Percentiles rank a stretch among this genome's conserved stretches.
These are phyloP conservation scores for Nakazawaea siamensis DNA, from an alignment of 805 yeast species.

Conservation along the genomic window DNA sequence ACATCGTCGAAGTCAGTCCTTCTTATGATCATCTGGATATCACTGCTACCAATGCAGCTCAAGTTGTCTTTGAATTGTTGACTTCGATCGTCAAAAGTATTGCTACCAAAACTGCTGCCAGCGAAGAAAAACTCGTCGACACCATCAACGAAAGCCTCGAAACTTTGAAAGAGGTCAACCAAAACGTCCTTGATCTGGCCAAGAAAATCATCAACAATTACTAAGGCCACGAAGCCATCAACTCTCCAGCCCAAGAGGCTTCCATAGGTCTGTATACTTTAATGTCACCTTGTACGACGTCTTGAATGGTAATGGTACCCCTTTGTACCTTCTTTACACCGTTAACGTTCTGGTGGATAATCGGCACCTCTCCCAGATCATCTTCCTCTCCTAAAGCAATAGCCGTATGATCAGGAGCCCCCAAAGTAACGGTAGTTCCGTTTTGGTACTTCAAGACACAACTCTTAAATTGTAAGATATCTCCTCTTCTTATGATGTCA, in stretches of 20 bases:
- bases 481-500: slow-evolving; percentile 46
- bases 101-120: too few species aligned
- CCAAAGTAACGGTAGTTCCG: slow-evolving; percentile 27
- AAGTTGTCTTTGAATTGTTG: slow-evolving; percentile 59
- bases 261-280: slow-evolving; percentile 40
- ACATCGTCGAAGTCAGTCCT: slow-evolving; percentile 55
- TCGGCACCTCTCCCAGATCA: slow-evolving; percentile 22
- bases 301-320: slow-evolving; percentile 29
- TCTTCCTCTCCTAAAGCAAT: slow-evolving; percentile 26
- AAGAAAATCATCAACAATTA: slow-evolving; percentile 1
- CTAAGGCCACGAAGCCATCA: slow-evolving; percentile 7
- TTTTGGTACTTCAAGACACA: slow-evolving; percentile 30
- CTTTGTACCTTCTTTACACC: slow-evolving; percentile 30
- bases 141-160: neutral
- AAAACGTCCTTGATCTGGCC: slow-evolving; percentile 6
- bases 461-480: slow-evolving; percentile 39
- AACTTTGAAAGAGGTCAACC: neutral
- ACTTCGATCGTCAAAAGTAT: slow-evolving; percentile 64
- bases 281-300: slow-evolving; percentile 33
- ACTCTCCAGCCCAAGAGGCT: slow-evolving; percentile 32
- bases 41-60: slow-evolving; percentile 64
- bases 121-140: too few species aligned
- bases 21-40: slow-evolving; percentile 57
- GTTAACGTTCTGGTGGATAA: slow-evolving; percentile 41
- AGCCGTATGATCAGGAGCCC: slow-evolving; percentile 48